Evolutionary conservation across 352 stramenopile species (phyloP).

Genomic region (Globisporangium viniferum): DNA sequence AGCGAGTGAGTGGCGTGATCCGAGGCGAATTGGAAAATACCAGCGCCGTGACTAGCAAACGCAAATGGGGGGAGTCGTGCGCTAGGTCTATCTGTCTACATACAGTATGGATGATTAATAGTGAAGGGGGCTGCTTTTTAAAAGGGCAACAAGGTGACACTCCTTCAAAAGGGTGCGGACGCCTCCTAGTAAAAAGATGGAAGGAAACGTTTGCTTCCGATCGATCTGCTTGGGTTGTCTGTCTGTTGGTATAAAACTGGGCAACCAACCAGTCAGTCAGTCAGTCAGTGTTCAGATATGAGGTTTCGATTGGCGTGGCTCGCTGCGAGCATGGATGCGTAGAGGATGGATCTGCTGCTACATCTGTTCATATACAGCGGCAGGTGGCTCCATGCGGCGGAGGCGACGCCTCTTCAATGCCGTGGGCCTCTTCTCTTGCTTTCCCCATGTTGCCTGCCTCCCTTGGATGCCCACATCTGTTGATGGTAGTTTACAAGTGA

Average conservation of each 20-base stretch:
- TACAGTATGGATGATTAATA: neutral
- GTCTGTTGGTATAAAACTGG: no score
- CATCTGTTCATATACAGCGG: neutral
- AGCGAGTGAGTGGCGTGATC: neutral
- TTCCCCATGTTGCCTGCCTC: neutral
- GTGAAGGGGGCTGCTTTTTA: neutral
- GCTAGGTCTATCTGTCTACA: neutral
- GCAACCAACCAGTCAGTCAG: neutral
- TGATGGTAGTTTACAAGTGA: neutral
- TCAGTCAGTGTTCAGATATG: neutral
- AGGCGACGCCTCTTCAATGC: neutral
- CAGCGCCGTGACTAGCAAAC: constrained; percentile 1
- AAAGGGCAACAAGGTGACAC: neutral
- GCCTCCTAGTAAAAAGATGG: constrained; percentile 2
- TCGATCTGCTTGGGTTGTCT: neutral
- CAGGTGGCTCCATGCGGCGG: neutral
- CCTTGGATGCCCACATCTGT: neutral
- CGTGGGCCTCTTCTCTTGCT: neutral
- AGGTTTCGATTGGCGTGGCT: constrained; percentile 4
- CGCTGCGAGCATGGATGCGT: neutral
- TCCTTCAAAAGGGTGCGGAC: neutral
- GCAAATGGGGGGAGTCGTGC: neutral
- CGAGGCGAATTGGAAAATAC: constrained; percentile 11
- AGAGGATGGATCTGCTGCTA: neutral
- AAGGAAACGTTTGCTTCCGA: neutral